Base-by-base conservation (phyloP, 129 eudicot species). In the Calendula officinalis region DNA sequence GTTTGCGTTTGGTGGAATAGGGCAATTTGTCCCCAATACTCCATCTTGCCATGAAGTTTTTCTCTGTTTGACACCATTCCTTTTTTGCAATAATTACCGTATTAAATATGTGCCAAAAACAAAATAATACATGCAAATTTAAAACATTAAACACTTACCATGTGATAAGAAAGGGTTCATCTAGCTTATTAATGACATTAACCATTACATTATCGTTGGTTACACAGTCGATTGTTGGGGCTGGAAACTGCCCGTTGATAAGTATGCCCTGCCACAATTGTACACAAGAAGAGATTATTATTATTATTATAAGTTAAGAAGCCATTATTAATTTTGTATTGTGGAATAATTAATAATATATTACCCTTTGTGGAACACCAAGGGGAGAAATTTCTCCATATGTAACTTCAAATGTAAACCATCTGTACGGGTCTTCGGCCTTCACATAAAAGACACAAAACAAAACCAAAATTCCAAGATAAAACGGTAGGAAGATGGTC, bases 401-500 rank as follows among this genome's bases (percentile, higher is more conserved):
- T 5, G 44, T 40, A 0, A 40, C 44, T 5, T 5, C 9, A 5
- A 5, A 40, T 5, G 44, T 40, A 8, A 5, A 40, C 6, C 6
- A 40, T 5, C 3, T 5, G 9, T 40, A 40, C 2, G 44, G 44
- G 3, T 40, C 44, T 5, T 40, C 44, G 1, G 44, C 44, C 0
- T 40, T 40, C 44, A 40, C 44, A 13, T 54, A 62, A 35, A 69
- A 36, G 60, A 77, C 64, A 5, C 6, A 5, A 40, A 8, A 40
- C 44, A 1, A 40, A 40, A 1, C 9, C 44, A 40, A 40, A 40
- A 40, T 17, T 73, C 82, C 94, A 59, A 89, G 47, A 54, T 69
- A 77, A 56, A 82, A 69, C 9, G 59, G 48, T 47, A 70, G 73
- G 73, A 77, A 49, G 51, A 62, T 64, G 74, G 73, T 69, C 49